Conservation (phyloP, 2,329 filamentous ascomycete species). For the Zarea fungicola region DNA sequence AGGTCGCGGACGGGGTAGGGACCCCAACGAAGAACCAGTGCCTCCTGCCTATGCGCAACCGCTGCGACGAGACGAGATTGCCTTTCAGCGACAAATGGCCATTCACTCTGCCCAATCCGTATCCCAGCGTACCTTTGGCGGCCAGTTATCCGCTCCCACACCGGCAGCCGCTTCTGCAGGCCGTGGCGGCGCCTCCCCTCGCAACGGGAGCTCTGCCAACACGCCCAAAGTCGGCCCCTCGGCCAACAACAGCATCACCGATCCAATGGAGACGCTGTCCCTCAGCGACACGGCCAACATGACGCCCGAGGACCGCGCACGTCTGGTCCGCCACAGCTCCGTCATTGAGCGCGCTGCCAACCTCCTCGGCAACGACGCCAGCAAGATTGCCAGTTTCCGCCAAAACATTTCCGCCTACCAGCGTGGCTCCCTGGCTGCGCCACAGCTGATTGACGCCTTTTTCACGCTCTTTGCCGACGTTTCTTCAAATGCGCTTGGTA, state of each 20-base stretch:
- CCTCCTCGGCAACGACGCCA: constrained; percentile 70
- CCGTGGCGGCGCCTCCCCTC: constrained; percentile 16
- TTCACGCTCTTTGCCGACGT: constrained; percentile 79
- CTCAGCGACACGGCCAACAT: constrained; percentile 47
- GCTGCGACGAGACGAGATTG: constrained; percentile 78
- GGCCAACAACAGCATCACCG: constrained; percentile 18
- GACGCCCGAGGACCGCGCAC: constrained; percentile 74
- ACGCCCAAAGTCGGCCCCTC: constrained; percentile 19
- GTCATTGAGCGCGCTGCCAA: constrained; percentile 82
- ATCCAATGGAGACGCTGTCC: constrained; percentile 46
- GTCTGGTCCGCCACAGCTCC: constrained; percentile 71
- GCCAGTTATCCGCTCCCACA: constrained; percentile 59
- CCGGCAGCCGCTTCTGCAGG: constrained; percentile 20
- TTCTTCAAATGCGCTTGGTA: constrained; percentile 74
- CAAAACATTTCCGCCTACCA: constrained; percentile 74
- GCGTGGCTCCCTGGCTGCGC: constrained; percentile 61
- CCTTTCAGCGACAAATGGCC: constrained; percentile 86
- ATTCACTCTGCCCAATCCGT: constrained; percentile 83
- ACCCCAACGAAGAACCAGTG: constrained; percentile 79
- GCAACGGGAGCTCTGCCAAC: constrained; percentile 17
- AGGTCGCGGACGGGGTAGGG: constrained; percentile 59
- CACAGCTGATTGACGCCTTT: constrained; percentile 78
- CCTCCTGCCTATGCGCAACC: constrained; percentile 74
- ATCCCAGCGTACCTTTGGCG: constrained; percentile 76
- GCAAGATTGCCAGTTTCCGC: constrained; percentile 75